phyloP scores from a whole-genome alignment of 2,329 filamentous ascomycete species.

The Eutypella sp. region DNA sequence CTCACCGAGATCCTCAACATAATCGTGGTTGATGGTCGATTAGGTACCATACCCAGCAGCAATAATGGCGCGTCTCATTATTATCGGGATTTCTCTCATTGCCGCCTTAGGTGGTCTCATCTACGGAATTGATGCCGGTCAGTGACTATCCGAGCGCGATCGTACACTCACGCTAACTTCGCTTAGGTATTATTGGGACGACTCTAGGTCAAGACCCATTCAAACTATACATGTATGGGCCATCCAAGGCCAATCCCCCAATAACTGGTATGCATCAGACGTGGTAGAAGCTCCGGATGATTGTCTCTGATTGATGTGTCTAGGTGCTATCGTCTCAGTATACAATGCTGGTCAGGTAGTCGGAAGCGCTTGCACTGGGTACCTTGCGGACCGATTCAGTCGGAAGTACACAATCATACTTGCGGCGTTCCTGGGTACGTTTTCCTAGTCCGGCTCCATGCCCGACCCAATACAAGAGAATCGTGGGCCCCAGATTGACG shows the following conservation, averaged over 20 bases:
- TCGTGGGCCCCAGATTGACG: conserved; percentile 14
- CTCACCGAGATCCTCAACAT: too few species aligned
- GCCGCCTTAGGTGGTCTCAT: conserved; percentile 18
- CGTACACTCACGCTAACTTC: too few species aligned
- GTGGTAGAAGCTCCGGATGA: background rate
- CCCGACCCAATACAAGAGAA: conserved; percentile 2
- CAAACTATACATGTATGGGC: conserved; percentile 27
- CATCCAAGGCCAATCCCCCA: conserved; percentile 18
- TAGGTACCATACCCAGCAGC: background rate
- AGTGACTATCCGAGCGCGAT: background rate
- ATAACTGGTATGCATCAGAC: conserved; percentile 10
- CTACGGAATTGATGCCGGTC: conserved; percentile 11
- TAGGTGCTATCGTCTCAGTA: conserved; percentile 24
- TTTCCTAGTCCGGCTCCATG: too few species aligned
- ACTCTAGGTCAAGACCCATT: conserved; percentile 28
- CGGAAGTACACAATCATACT: conserved; percentile 29
- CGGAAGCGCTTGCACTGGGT: conserved; percentile 25
- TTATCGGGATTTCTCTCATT: conserved; percentile 15
- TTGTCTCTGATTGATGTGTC: background rate
- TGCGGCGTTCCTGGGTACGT: conserved; percentile 17
- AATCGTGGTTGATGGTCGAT: too few species aligned
- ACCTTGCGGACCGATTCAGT: conserved; percentile 28
- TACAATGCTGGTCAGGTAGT: conserved; percentile 18
- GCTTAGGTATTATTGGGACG: conserved; percentile 29
- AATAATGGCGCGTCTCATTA: conserved; percentile 11